phyloP scores from a whole-genome alignment of 805 yeast genomes.

The Kurtzmaniella cleridarum region DNA sequence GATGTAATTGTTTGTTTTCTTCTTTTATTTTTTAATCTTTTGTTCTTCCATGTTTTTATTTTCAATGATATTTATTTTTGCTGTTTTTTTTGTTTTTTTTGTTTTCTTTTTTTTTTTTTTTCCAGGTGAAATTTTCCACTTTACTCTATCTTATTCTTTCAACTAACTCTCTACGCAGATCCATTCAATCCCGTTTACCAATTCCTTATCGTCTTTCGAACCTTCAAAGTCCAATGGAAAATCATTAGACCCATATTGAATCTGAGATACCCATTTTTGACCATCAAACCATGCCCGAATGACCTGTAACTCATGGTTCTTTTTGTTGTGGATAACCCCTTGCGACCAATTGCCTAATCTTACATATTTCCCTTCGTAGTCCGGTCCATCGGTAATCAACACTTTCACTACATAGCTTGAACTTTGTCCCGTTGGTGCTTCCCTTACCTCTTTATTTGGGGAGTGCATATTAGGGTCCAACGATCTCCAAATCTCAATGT shows the following conservation, averaged over 20 bases:
- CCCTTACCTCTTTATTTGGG: slow-evolving; percentile 22
- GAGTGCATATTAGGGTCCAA: slow-evolving; percentile 34
- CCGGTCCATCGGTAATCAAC: slow-evolving; percentile 17
- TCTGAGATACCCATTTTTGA: slow-evolving; percentile 17
- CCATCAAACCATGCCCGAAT: slow-evolving; percentile 17
- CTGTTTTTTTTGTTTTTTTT: too few relatives aligned
- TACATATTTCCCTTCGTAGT: slow-evolving; percentile 41
- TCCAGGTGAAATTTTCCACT: too few relatives aligned
- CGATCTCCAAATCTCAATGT: slow-evolving; percentile 52
- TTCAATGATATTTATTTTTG: too few relatives aligned
- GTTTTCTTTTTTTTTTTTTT: too few relatives aligned
- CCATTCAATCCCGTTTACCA: slow-evolving; percentile 3
- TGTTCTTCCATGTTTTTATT: too few relatives aligned
- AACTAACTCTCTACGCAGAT: slow-evolving; percentile 14
- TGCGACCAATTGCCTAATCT: slow-evolving; percentile 48
- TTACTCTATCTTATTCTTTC: too few relatives aligned
- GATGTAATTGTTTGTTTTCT: too few relatives aligned
- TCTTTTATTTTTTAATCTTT: too few relatives aligned
- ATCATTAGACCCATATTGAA: slow-evolving; percentile 20
- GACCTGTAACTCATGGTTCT: slow-evolving; percentile 22
- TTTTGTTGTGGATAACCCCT: slow-evolving; percentile 35
- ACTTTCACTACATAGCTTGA: slow-evolving; percentile 4
- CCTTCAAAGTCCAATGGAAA: slow-evolving; percentile 22
- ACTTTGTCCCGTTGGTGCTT: slow-evolving; percentile 7
- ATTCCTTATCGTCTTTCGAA: slow-evolving; percentile 5